Evolutionary conservation across 2,329 filamentous ascomycete genomes (phyloP), one percentile per base, ranked within the genome.

Genomic region (Stagonosporopsis cucurbitacearum): DNA sequence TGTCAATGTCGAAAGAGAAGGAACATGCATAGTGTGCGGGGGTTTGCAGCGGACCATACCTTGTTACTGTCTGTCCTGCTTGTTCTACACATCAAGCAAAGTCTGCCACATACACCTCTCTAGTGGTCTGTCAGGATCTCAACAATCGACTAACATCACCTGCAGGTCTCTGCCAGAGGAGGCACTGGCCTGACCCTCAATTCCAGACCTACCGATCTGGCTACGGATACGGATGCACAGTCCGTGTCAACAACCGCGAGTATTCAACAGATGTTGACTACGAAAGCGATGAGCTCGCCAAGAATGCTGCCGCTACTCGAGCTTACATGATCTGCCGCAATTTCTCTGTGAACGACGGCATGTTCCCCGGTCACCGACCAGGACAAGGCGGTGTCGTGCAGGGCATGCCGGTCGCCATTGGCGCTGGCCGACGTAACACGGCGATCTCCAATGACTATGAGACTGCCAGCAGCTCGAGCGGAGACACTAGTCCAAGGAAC

Each of bases 321-420:
- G 94, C 94, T 54, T 98, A 96, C 78, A 94, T 96, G 86, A 95
- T 97, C 65, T 97, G 94, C 82, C 89, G 92, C 63, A 96, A 96
- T 82, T 97, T 97, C 79, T 96, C 92, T 52, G 91, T 96, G 76
- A 97, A 96, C 74, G 92, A 96, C 69, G 94, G 94, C 74, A 96
- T 96, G 92, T 86, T 84, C 62, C 86, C 80, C 71, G 71, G 83
- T 65, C 68, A 86, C 77, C 62, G 83, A 74, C 79, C 82, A 70
- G 75, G 83, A 75, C 72, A 84, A 75, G 64, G 81, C 75, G 75
- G 77, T 19, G 77, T 84, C 20, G 78, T 86, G 39, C 86, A 88
- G 74, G 86, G 86, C 5, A 76, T 87, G 22, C 86, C 86, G 1
- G 85, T 87, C 54, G 84, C 86, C 26, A 88, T 88, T 74, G 86